Base-by-base conservation (phyloP, 257 asterid genomes). In the Nemophila menziesii region DNA sequence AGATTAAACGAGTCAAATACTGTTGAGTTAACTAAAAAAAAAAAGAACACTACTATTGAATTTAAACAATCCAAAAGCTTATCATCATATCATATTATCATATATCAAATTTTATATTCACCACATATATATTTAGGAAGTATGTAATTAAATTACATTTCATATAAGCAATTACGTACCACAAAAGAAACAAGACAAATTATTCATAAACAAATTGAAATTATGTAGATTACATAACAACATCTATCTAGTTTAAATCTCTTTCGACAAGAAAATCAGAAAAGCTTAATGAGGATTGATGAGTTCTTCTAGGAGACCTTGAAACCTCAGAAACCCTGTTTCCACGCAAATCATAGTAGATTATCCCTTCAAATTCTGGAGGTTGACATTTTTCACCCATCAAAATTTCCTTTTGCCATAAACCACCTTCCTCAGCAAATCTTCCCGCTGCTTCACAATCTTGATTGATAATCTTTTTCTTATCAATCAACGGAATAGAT, bases 381-480 rank as follows among this genome's bases (percentile, higher is more conserved):
- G 96, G 94, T 51, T 79, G 80, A 48, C 93, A 83, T 54, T 54
- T 77, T 66, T 77, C 95, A 4, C 93, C 93, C 86, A 82, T 77
- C 74, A 82, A 41, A 12, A 82, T 86, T 11, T 78, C 75, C 65
- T 86, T 86, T 46, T 79, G 90, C 96, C 94, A 86, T 52, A 86
- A 20, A 4, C 94, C 94, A 4, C 47, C 49, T 3, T 48, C 52
- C 42, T 70, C 86, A 33, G 60, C 74, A 33, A 41, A 14, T 16
- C 55, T 10, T 22, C 44, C 44, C 13, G 16, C 43, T 43, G 22
- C 51, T 10, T 24, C 64, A 3, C 55, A 5, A 15, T 51, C 58
- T 38, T 50, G 44, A 16, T 40, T n/a, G 22, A 16, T 40, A 4
- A 38, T 6, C 3, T 44, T 8, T 10, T 67, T 62, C 44, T 53